phyloP scores from a whole-genome alignment of 2,329 filamentous ascomycete species.

The Phoma herbarum region DNA sequence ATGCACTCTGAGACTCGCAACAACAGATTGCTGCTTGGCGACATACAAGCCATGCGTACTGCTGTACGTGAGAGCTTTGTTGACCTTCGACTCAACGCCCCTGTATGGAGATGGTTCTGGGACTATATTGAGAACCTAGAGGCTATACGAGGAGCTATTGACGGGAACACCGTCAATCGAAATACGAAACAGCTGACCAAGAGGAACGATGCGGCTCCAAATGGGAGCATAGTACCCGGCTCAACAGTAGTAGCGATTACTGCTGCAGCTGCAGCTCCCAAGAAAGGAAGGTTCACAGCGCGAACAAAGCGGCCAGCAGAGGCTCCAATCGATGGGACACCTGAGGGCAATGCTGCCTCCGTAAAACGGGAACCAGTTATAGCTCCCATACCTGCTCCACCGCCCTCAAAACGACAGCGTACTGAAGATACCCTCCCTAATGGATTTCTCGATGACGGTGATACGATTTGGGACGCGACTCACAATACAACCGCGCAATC shows the following conservation, averaged over 20 bases:
- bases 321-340: background rate
- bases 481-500: no score
- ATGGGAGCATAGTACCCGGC: background rate
- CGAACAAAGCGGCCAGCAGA: constrained; percentile 10
- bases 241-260: constrained; percentile 15
- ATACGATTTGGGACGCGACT: background rate
- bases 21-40: constrained; percentile 39
- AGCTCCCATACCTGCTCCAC: constrained; percentile 1
- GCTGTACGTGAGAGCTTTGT: constrained; percentile 38
- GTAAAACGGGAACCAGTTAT: background rate
- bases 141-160: constrained; percentile 34
- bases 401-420: constrained; percentile 30
- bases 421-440: constrained; percentile 8
- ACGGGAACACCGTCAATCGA: constrained; percentile 32
- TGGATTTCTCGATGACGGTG: background rate
- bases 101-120: constrained; percentile 45
- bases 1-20: constrained; percentile 40
- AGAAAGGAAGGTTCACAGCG: constrained; percentile 13
- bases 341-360: background rate
- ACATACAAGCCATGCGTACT: constrained; percentile 40
- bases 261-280: constrained; percentile 17
- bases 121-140: constrained; percentile 43
- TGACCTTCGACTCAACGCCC: constrained; percentile 40
- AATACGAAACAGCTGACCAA: background rate
- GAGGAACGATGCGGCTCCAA: background rate